Evolutionary conservation across 1,284 basidiomycete species (phyloP).

Genomic region (Flammula alnicola): DNA sequence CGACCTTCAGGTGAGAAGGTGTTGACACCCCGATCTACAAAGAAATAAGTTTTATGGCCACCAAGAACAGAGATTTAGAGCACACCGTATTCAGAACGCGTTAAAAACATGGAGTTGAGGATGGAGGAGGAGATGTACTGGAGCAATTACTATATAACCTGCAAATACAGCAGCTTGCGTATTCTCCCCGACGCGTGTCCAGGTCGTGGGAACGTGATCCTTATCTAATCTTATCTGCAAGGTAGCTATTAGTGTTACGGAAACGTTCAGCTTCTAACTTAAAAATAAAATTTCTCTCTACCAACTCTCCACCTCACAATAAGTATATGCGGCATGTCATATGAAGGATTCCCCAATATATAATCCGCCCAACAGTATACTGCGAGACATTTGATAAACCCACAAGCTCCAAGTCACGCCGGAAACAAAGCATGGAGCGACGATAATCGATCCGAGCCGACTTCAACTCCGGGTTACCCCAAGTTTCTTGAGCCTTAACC

Average conservation of each 20-base stretch:
- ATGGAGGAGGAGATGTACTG: conserved; percentile 22
- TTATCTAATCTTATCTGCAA: conserved; percentile 35
- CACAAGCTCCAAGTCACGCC: too few relatives aligned
- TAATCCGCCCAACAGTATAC: too few relatives aligned
- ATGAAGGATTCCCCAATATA: too few relatives aligned
- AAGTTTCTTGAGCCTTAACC: background rate
- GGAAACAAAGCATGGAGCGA: conserved; percentile 6
- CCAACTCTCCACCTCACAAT: too few relatives aligned
- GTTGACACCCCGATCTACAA: conserved; percentile 92
- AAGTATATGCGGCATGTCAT: too few relatives aligned
- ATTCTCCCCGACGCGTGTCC: conserved; percentile 46
- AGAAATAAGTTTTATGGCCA: background rate
- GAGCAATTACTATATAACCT: conserved; percentile 27
- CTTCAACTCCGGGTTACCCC: background rate
- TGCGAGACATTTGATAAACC: too few relatives aligned
- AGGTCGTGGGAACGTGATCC: conserved; percentile 42
- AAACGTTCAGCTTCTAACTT: too few relatives aligned
- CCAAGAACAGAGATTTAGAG: conserved; percentile 6
- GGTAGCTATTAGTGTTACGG: background rate
- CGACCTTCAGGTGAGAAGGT: conserved; percentile 99
- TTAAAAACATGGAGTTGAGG: conserved; percentile 76
- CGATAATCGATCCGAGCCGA: conserved; percentile 24
- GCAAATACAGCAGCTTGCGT: conserved; percentile 30
- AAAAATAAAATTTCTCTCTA: too few relatives aligned
- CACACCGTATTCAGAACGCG: conserved; percentile 91